Conservation (phyloP, 2,329 filamentous ascomycete species). For the Raffaelea deltoideospora region DNA sequence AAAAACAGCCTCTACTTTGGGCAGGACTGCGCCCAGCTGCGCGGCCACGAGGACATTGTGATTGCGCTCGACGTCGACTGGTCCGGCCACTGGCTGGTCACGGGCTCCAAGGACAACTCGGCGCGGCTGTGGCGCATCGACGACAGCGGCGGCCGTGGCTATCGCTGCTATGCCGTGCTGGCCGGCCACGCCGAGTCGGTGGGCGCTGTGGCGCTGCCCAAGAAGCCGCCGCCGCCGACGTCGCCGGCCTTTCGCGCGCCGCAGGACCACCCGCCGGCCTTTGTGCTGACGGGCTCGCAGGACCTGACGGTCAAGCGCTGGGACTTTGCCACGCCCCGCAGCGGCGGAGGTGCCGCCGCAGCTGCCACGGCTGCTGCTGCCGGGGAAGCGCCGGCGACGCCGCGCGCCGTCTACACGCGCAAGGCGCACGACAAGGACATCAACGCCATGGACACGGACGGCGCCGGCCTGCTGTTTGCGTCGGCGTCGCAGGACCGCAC, state of each 20-base stretch:
- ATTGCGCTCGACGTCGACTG: slow-evolving; percentile 90
- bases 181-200: slow-evolving; percentile 90
- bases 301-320: slow-evolving; percentile 93
- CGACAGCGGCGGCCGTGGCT: slow-evolving; percentile 11
- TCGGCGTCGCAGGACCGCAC: slow-evolving; percentile 94
- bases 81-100: slow-evolving; percentile 94
- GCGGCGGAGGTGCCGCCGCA: slow-evolving; percentile 24
- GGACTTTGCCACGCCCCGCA: slow-evolving; percentile 60
- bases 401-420: slow-evolving; percentile 65
- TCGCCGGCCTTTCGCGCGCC: slow-evolving; percentile 60
- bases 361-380: slow-evolving; percentile 20
- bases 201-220: slow-evolving; percentile 74
- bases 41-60: slow-evolving; percentile 89
- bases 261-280: slow-evolving; percentile 64
- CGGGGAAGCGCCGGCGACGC: not conserved
- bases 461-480: slow-evolving; percentile 65
- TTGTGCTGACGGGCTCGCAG: slow-evolving; percentile 82
- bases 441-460: slow-evolving; percentile 77
- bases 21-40: slow-evolving; percentile 71
- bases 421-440: slow-evolving; percentile 99
- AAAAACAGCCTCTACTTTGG: slow-evolving; percentile 68
- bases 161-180: slow-evolving; percentile 37
- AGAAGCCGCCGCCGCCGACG: slow-evolving; percentile 47
- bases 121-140: slow-evolving; percentile 77
- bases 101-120: slow-evolving; percentile 92